phyloP scores from a whole-genome alignment of 1,284 basidiomycete genomes.

The Sphaerobolus stellatus region DNA sequence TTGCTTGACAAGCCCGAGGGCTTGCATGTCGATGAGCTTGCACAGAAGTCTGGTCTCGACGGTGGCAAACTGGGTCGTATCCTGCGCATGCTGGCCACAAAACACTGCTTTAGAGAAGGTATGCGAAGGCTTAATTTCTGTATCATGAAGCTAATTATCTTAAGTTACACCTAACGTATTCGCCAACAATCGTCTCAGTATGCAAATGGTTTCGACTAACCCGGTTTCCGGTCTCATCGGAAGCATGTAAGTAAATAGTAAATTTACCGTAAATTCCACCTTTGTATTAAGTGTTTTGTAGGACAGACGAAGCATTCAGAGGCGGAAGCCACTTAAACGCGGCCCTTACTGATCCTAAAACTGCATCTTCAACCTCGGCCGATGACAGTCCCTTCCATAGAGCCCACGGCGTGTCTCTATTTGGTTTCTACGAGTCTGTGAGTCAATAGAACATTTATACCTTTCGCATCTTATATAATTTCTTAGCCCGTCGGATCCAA shows the following conservation, averaged over 20 bases:
- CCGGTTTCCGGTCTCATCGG: slow-evolving; percentile 24
- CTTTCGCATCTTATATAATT: neutral
- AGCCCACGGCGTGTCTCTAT: slow-evolving; percentile 11
- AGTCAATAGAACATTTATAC: too few relatives aligned
- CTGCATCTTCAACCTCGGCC: slow-evolving; percentile 20
- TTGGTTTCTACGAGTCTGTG: slow-evolving; percentile 12
- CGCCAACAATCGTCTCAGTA: slow-evolving; percentile 35
- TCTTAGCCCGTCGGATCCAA: slow-evolving; percentile 7
- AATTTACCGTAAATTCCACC: neutral
- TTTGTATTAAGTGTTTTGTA: slow-evolving; percentile 13
- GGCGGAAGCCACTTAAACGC: slow-evolving; percentile 22
- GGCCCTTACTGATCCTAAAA: slow-evolving; percentile 25
- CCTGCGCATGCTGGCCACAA: slow-evolving; percentile 35
- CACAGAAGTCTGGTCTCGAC: slow-evolving; percentile 27
- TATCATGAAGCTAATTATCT: neutral
- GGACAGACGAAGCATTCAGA: slow-evolving; percentile 30
- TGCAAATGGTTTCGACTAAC: slow-evolving; percentile 24
- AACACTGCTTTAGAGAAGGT: slow-evolving; percentile 42
- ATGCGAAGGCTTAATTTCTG: neutral
- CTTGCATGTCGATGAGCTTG: slow-evolving; percentile 32
- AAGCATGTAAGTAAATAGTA: slow-evolving; percentile 17
- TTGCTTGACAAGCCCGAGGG: slow-evolving; percentile 31
- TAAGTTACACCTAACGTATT: slow-evolving; percentile 29
- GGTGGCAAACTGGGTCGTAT: slow-evolving; percentile 34
- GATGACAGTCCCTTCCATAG: slow-evolving; percentile 24